Evolutionary conservation across 2,329 filamentous ascomycete species (phyloP).

Genomic region (Emericellopsis cladophorae): DNA sequence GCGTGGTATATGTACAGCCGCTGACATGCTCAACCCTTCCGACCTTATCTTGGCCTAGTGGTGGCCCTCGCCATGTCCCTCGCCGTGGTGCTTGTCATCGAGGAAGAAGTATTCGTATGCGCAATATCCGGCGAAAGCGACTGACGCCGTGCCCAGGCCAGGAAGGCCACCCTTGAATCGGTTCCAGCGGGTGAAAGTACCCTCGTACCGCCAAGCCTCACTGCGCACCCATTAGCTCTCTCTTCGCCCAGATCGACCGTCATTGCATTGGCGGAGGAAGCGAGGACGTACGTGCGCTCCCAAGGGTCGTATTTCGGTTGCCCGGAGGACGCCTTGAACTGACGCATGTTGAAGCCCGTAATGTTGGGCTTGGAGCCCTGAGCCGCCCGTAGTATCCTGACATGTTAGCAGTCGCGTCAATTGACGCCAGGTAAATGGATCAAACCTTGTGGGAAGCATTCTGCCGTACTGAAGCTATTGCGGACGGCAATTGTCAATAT

Average conservation of each 20-base stretch:
- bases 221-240: slow-evolving; percentile 30
- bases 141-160: slow-evolving; percentile 81
- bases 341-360: slow-evolving; percentile 83
- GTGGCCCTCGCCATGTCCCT: slow-evolving; percentile 44
- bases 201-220: slow-evolving; percentile 89
- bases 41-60: slow-evolving; percentile 16
- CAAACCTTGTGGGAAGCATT: not conserved
- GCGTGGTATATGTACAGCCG: slow-evolving; percentile 24
- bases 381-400: slow-evolving; percentile 36
- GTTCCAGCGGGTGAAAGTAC: slow-evolving; percentile 78
- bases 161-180: slow-evolving; percentile 81
- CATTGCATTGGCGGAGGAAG: not conserved
- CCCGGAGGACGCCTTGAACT: slow-evolving; percentile 61
- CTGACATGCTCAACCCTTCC: slow-evolving; percentile 1
- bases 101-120: slow-evolving; percentile 82
- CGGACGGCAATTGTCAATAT: not conserved
- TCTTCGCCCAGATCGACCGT: not conserved
- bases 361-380: slow-evolving; percentile 53
- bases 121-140: slow-evolving; percentile 84
- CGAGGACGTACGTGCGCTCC: slow-evolving; percentile 44
- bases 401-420: not conserved
- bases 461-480: not conserved
- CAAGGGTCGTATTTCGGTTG: slow-evolving; percentile 52
- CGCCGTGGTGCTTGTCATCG: slow-evolving; percentile 49
- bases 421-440: not conserved